These are phyloP conservation scores for Syzygium jambos DNA, from an alignment of 345 rosid genomes.

Conservation along the genomic window DNA sequence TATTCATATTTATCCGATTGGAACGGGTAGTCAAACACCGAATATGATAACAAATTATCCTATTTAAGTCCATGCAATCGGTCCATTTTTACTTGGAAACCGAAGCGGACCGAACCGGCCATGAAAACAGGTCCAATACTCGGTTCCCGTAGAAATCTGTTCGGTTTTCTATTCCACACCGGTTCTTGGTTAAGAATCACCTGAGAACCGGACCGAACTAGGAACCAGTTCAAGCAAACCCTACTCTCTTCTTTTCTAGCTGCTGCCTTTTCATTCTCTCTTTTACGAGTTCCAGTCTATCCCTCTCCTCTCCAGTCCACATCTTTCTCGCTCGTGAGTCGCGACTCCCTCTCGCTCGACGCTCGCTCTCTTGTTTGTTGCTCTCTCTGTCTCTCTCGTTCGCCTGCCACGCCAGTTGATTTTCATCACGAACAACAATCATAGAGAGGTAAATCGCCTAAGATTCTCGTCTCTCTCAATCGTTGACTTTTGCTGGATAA, in stretches of 20 bases:
- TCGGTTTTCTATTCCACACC: fast-evolving
- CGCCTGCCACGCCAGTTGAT: not conserved
- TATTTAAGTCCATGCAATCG: fast-evolving
- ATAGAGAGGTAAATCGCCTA: not conserved
- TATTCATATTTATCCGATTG: not conserved
- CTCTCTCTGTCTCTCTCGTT: not conserved
- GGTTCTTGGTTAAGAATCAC: not conserved
- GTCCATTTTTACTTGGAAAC: fast-evolving
- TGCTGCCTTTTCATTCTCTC: not conserved
- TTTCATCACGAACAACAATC: not conserved
- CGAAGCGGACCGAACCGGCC: fast-evolving
- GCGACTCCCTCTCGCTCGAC: not conserved
- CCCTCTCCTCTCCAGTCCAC: not conserved
- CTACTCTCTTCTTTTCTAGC: not conserved
- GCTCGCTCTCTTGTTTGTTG: not conserved
- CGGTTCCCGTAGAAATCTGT: not conserved
- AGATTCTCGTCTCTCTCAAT: not conserved
- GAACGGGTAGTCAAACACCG: not conserved
- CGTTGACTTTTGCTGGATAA: not conserved
- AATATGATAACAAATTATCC: not conserved
- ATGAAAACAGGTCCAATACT: not conserved
- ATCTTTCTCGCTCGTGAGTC: not conserved
- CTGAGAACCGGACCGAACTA: fast-evolving
- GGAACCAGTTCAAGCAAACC: not conserved
- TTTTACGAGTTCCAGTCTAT: not conserved